phyloP scores from a whole-genome alignment of 495 filamentous ascomycete species.

The Opeltia flavorubescens region DNA sequence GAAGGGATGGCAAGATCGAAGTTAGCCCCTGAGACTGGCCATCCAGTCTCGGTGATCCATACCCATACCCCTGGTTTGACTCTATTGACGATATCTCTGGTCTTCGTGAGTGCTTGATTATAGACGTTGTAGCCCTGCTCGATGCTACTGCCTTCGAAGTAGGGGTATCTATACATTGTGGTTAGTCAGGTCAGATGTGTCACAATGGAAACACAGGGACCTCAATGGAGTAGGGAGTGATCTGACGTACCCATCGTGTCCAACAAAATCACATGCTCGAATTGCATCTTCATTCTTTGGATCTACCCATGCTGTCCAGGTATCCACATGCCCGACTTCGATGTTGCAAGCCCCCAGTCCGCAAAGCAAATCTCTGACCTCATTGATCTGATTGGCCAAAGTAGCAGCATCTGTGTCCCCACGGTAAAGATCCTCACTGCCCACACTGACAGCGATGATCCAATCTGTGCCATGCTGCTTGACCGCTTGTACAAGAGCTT shows the following conservation, averaged over 20 bases:
- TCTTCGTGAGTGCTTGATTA: constrained; percentile 23
- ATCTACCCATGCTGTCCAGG: constrained; percentile 35
- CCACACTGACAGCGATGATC: constrained; percentile 37
- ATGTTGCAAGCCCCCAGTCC: constrained; percentile 10
- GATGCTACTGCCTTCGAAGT: constrained; percentile 31
- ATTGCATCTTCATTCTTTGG: constrained; percentile 31
- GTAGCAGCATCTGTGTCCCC: constrained; percentile 27
- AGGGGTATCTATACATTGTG: constrained; percentile 18
- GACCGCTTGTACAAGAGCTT: constrained; percentile 30
- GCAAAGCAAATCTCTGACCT: constrained; percentile 24
- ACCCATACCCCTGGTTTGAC: constrained; percentile 25
- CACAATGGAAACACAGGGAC: no score
- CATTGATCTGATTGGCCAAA: constrained; percentile 33
- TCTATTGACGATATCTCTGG: constrained; percentile 17
- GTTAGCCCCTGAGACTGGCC: constrained; percentile 26
- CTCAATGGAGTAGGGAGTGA: neutral
- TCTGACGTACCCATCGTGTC: constrained; percentile 29
- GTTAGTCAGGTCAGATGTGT: neutral
- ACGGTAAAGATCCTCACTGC: constrained; percentile 42
- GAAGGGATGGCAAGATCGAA: constrained; percentile 13
- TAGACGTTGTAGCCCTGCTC: constrained; percentile 27
- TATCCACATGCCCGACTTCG: constrained; percentile 29
- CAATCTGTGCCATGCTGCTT: constrained; percentile 30
- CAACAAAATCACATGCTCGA: constrained; percentile 34
- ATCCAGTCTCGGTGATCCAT: constrained; percentile 41